Percentiles rank a stretch among this genome's conserved stretches.
Conservation (phyloP, 2,329 filamentous ascomycete species). For the Colletotrichum sp. region DNA sequence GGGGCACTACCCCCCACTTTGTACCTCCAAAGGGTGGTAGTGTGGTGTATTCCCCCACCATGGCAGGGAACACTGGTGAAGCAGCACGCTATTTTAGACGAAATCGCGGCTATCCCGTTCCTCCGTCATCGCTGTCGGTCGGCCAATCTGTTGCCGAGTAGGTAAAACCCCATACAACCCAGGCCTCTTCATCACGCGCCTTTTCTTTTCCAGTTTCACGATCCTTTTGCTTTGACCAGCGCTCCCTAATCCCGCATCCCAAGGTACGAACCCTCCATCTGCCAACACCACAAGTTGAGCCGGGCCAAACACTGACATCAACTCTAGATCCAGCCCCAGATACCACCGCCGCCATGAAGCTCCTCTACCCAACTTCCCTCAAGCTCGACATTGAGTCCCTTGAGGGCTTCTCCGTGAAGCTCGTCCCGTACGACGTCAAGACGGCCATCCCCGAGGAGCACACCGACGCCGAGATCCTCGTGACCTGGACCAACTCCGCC, state of each 20-base stretch:
- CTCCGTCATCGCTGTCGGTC: not conserved
- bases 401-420: slow-evolving; percentile 61
- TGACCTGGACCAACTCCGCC: slow-evolving; percentile 66
- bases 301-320: not conserved
- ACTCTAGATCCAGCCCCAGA: not conserved
- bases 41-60: not conserved
- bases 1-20: not conserved
- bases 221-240: not conserved
- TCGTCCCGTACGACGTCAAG: slow-evolving; percentile 66
- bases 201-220: not conserved
- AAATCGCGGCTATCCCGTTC: not conserved
- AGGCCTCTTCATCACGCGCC: not conserved
- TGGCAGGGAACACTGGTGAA: not conserved
- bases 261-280: not conserved
- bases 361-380: slow-evolving; percentile 70
- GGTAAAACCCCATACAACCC: not conserved
- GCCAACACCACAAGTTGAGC: not conserved
- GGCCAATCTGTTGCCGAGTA: not conserved
- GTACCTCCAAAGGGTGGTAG: not conserved
- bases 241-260: not conserved
- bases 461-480: slow-evolving; percentile 63
- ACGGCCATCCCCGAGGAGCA: slow-evolving; percentile 59
- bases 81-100: not conserved
- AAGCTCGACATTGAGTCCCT: slow-evolving; percentile 59
- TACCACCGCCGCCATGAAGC: slow-evolving; percentile 55